These are phyloP conservation scores for Skeletonema menzelii DNA, from an alignment of 108 stramenopile species.

Conservation along the genomic window DNA sequence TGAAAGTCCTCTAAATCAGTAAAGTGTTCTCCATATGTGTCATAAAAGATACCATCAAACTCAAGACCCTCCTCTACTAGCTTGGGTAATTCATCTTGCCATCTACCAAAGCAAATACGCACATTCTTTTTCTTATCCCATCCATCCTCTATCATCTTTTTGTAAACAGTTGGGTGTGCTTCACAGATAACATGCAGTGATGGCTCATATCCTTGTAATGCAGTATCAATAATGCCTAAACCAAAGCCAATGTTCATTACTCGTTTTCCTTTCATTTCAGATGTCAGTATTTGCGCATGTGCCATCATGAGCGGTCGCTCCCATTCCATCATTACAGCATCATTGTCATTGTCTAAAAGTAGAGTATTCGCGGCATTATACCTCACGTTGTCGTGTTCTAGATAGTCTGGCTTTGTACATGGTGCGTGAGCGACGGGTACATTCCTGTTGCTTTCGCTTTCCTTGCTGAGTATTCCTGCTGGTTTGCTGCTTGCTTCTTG, in stretches of 20 bases:
- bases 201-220: slow-evolving; percentile 67
- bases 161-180: slow-evolving; percentile 89
- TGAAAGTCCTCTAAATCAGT: slow-evolving; percentile 92
- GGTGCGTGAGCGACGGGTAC: slow-evolving; percentile 61
- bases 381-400: slow-evolving; percentile 53
- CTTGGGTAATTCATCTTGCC: slow-evolving; percentile 86
- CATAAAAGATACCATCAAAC: slow-evolving; percentile 92
- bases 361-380: slow-evolving; percentile 64
- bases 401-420: slow-evolving; percentile 81
- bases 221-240: slow-evolving; percentile 90
- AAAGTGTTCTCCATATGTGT: slow-evolving; percentile 93
- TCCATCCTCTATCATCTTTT: slow-evolving; percentile 74
- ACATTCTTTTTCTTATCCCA: slow-evolving; percentile 87
- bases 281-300: slow-evolving; percentile 80
- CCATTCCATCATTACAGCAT: slow-evolving; percentile 99
- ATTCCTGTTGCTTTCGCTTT: background rate
- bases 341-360: slow-evolving; percentile 76
- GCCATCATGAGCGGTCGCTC: slow-evolving; percentile 91
- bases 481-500: background rate
- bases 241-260: slow-evolving; percentile 94
- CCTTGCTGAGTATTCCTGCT: slow-evolving; percentile 6
- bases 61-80: slow-evolving; percentile 53
- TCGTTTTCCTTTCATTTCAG: slow-evolving; percentile 24
- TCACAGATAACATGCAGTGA: slow-evolving; percentile 82
- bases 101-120: slow-evolving; percentile 74